Evolutionary conservation across 768 basidiomycete species (phyloP), one percentile per base, ranked within the genome.

Genomic region (Harrya chromipes): DNA sequence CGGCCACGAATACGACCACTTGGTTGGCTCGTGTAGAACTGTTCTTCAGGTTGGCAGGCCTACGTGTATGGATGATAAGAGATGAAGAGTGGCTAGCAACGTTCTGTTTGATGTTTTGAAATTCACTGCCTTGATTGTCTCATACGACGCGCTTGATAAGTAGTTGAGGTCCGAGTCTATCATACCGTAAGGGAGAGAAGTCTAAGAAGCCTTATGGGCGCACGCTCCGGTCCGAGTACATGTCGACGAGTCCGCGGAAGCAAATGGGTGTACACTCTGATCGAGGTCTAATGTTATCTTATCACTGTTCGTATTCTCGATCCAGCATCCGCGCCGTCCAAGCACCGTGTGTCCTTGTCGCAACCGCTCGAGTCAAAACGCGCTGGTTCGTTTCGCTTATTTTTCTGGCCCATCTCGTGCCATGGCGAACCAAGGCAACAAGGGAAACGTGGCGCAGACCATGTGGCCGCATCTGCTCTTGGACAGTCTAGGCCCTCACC

Each of bases 241-340:
- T 31, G 31, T 6, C 24, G 17, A 16, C 39, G 42, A 54, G 52
- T 54, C 64, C 64, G 64, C 64, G 63, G 63, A 61, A 47, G 49
- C 42, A 40, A 37, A 42, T 19, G 48, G 26, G 26, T 26, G 26
- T 17, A 33, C 23, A 20, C 27, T 29, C 13, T 33, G 59, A 52
- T 65, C 53, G 42, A 55, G 41, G 46, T 26, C 34, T 45, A 50
- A 44, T 47, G 47, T 43, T 61, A 64, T 64, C 62, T 62, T 65
- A 65, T 65, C 62, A 43, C 43, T 16, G 33, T 52, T 53, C 41
- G 38, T 13, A 26, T 52, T 36, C 14, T 49, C 43, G 19, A 54
- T 29, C 33, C 6, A 14, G 16, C 37, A 16, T 50, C 49, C 61
- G 58, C 41, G 52, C 63, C 64, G 54, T 47, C 38, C 53, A 63